Base-by-base conservation (phyloP, 192 early-diverging fungal genomes). In the Endogone sp. region DNA sequence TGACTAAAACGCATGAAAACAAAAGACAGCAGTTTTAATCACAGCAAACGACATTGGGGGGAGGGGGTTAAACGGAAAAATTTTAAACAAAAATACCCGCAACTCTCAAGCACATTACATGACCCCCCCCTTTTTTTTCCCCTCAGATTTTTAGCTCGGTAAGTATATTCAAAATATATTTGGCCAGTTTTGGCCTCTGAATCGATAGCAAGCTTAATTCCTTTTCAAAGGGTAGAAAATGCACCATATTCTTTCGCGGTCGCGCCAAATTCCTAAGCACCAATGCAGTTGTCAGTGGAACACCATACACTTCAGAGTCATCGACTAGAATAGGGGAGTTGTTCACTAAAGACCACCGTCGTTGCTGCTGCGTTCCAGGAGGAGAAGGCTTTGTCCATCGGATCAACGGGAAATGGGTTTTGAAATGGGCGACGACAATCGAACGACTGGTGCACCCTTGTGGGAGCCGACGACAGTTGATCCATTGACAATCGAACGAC, bases 201-300 rank as follows among this genome's bases (percentile, higher is more conserved):
- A 81, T 75, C 30, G 81, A 79, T 23, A 85, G 73, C 23, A 76
- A 64, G 0, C 77, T 70, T 55, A 87, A 61, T 21, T 80, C 82
- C 23, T 79, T 72, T 66, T 87, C 83, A 56, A 83, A 87, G 9
- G 85, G 79, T 29, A 80, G 60, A 60, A 83, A 85, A 49, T 81
- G 70, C 23, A 68, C 69, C 31, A 81, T 72, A 56, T 80, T 77
- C 37, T 76, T 73, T 49, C 80, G 79, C 24, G 81, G 71, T 27
- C 71, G 60, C 4, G 75, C 81, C 0, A 87, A 61, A 44, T 87
- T 87, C 49, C 86, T 65, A 9, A 87, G 66, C 20, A 87, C 62
- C 49, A 87, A 71, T 2, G 82, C 82, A 11, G 86, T 82, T n/a
- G 84, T 84, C 62, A 87, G 31, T 8, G 86, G 86, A 57, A 87